These are phyloP conservation scores for Sporisorium scitamineum DNA, from an alignment of 1,284 basidiomycete species.

Conservation along the genomic window DNA sequence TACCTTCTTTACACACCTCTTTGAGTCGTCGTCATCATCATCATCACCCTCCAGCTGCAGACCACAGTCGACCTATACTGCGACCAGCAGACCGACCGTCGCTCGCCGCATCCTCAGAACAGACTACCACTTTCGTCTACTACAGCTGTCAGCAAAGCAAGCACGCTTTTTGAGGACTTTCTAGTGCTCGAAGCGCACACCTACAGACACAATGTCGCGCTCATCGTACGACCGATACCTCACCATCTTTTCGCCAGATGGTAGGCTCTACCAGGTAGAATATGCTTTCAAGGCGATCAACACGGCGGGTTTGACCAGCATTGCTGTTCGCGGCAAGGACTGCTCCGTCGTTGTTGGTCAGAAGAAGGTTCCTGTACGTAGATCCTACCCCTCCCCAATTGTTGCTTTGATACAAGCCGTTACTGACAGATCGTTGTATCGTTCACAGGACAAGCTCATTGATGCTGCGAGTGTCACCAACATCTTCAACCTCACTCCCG, in stretches of 20 bases:
- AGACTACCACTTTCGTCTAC: too few species aligned
- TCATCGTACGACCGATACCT: constrained; percentile 68
- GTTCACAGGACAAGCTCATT: constrained; percentile 84
- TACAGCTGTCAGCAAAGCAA: too few species aligned
- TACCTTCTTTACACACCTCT: background rate
- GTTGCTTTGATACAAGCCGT: background rate
- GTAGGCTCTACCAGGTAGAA: constrained; percentile 68
- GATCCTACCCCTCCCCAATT: background rate
- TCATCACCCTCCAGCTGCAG: background rate
- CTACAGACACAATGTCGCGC: constrained; percentile 59
- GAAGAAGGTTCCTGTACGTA: constrained; percentile 84
- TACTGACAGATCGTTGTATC: background rate
- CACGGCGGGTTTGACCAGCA: constrained; percentile 92
- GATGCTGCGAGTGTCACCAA: constrained; percentile 95
- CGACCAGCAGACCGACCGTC: background rate
- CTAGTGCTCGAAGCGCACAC: background rate
- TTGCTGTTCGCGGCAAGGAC: constrained; percentile 93
- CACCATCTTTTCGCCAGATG: constrained; percentile 69
- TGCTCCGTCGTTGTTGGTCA: constrained; percentile 96
- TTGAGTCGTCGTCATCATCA: constrained; percentile 5
- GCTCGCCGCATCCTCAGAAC: background rate
- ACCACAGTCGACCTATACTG: background rate
- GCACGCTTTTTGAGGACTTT: too few species aligned
- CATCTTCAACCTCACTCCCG: constrained; percentile 93
- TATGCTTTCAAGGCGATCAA: constrained; percentile 99